Base-by-base conservation (phyloP, 2,329 filamentous ascomycete species). In the Metarhizium robertsii region DNA sequence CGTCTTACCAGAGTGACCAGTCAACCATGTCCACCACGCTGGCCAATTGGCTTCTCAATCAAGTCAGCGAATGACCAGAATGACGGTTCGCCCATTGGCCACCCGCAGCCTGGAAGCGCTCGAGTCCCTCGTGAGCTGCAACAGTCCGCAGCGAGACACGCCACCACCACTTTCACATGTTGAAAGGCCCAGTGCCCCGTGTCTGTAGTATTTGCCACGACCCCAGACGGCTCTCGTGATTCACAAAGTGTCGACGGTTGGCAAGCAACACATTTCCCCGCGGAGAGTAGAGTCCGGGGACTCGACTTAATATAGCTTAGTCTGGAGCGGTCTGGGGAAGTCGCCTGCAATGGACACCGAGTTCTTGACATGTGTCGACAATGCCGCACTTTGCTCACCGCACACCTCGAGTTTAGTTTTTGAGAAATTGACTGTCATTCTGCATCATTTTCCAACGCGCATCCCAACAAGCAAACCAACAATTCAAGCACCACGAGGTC, bases 61-160 rank as follows among this genome's bases (percentile, higher is more conserved):
- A 54, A 50, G 55, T 55, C 55, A 53, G 50, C 55, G 32, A 48
- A 43, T 34, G 43, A 49, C 49, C 50, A 32, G 29, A 55, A 55
- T 14, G 30, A 10, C 8, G 30, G n/a, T 18, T 10, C n/a, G 34
- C 49, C 52, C 30, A 57, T 57, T 57, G 55, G 55, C 52, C 45
- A 30, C 6, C 25, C 8, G 4, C 20, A 20, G n/a, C 49, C 51
- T 25, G 20, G 20, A 25, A 25, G 20, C 20, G 20, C 20, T 25
- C 20, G 3, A 25, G 20, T 25, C 20, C 20, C 20, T 46, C 51
- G 51, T 53, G 51, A 46, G 51, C 40, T 30, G 25, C 40, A 3
- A 30, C 40, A 53, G 25, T 25, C 25, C 25, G 25, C 51, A 38
- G 46, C 42, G 40, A 40, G 40, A 29, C 25, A 29, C 38, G 8